Conservation (phyloP, 768 basidiomycete genomes). For the Agaricus sinodeliciosus region DNA sequence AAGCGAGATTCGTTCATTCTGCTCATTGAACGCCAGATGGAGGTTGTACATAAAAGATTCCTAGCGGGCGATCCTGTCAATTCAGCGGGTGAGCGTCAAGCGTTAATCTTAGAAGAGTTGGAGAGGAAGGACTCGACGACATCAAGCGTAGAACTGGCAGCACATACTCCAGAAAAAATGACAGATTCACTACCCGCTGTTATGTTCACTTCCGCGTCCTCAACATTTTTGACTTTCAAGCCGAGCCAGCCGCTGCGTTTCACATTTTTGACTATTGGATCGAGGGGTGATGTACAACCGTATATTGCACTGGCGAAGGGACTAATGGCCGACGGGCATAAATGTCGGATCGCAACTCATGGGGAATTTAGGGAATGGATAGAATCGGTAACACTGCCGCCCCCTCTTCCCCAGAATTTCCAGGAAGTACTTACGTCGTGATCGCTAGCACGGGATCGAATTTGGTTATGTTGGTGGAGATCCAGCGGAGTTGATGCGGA, state of each 20-base stretch:
- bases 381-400: slow-evolving; percentile 63
- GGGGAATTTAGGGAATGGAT: slow-evolving; percentile 95
- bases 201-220: slow-evolving; percentile 95
- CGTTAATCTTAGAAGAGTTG: slow-evolving; percentile 81
- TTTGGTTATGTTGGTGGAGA: slow-evolving; percentile 94
- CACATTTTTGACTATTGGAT: slow-evolving; percentile 94
- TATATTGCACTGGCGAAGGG: slow-evolving; percentile 96
- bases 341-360: slow-evolving; percentile 87
- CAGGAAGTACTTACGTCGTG: neutral
- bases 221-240: slow-evolving; percentile 95
- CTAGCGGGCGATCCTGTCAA: slow-evolving; percentile 37
- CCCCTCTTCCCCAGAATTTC: slow-evolving; percentile 1
- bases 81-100: slow-evolving; percentile 57
- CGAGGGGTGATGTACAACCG: slow-evolving; percentile 95
- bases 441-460: slow-evolving; percentile 83
- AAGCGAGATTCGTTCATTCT: slow-evolving; percentile 72
- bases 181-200: slow-evolving; percentile 77
- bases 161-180: slow-evolving; percentile 46
- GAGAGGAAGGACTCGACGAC: slow-evolving; percentile 40
- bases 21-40: slow-evolving; percentile 76
- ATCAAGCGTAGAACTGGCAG: slow-evolving; percentile 34
- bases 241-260: slow-evolving; percentile 80
- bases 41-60: slow-evolving; percentile 51
- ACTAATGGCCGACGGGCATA: slow-evolving; percentile 84
- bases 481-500: slow-evolving; percentile 95